A percentile compares a stretch with the other conserved stretches of the same genome.
Conservation (phyloP, 345 rosid species). For the Hypericum perforatum region DNA sequence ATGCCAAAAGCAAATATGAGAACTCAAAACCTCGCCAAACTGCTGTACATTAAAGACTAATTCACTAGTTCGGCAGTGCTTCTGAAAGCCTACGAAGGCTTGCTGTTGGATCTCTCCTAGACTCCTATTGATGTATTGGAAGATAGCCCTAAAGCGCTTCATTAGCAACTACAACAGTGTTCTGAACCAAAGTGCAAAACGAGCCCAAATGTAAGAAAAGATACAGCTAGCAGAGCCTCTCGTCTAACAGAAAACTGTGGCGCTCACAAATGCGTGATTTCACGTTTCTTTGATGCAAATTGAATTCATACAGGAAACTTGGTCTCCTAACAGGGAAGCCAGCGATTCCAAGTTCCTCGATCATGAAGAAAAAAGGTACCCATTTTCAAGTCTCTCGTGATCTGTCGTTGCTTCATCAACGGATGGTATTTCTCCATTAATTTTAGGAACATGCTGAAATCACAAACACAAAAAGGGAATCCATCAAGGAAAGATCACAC, state of each 20-base stretch:
- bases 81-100: no score
- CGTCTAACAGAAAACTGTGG: background rate
- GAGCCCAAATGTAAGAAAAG: background rate
- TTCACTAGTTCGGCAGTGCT: no score
- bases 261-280: no score
- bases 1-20: no score
- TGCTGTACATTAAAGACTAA: no score
- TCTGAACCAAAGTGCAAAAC: background rate
- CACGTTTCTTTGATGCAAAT: background rate
- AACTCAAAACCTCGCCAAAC: no score
- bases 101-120: no score
- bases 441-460: slow-evolving; percentile 79
- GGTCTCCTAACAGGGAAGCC: slow-evolving; percentile 3
- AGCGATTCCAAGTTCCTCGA: background rate
- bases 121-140: no score
- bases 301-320: background rate
- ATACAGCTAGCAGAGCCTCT: background rate
- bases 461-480: slow-evolving; percentile 8
- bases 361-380: slow-evolving; percentile 29
- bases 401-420: slow-evolving; percentile 85
- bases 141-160: no score
- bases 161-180: no score
- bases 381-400: slow-evolving; percentile 74
- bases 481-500: background rate
- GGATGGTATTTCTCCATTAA: slow-evolving; percentile 92